phyloP scores from a whole-genome alignment of 1,284 basidiomycete genomes.

The Apiotrichum sp. region DNA sequence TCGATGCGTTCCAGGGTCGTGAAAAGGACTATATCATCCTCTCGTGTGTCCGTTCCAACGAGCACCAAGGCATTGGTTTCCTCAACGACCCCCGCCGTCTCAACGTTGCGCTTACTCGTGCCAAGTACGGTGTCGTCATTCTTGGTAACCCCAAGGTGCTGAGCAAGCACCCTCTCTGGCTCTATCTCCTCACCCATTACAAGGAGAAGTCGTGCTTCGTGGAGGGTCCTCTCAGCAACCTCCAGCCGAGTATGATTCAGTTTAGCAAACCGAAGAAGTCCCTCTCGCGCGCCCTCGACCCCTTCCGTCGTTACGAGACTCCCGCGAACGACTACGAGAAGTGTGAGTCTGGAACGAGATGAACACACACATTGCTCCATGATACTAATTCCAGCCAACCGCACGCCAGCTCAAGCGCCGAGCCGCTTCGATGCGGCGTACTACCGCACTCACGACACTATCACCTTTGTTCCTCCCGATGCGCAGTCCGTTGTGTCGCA shows the following conservation, averaged over 20 bases:
- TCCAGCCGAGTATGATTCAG: constrained; percentile 98
- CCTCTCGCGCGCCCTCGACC: constrained; percentile 77
- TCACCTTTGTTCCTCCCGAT: constrained; percentile 91
- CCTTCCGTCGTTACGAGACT: constrained; percentile 75
- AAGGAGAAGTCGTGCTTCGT: constrained; percentile 93
- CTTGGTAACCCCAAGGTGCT: constrained; percentile 97
- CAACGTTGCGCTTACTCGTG: constrained; percentile 94
- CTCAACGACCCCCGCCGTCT: constrained; percentile 94
- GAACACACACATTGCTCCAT: background rate
- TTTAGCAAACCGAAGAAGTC: constrained; percentile 91
- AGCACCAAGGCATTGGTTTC: constrained; percentile 99
- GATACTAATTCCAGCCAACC: constrained; percentile 42
- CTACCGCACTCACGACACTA: constrained; percentile 88
- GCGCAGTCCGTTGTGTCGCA: constrained; percentile 89
- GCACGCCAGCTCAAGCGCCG: constrained; percentile 58
- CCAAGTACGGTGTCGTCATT: constrained; percentile 97
- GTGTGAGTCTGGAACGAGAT: constrained; percentile 15
- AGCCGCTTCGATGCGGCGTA: constrained; percentile 90
- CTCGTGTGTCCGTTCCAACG: constrained; percentile 97
- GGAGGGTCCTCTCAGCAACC: constrained; percentile 91
- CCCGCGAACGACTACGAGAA: constrained; percentile 60
- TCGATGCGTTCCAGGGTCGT: constrained; percentile 98
- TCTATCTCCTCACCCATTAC: constrained; percentile 96
- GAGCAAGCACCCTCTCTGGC: constrained; percentile 99
- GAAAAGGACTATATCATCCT: constrained; percentile 99